These are phyloP conservation scores for Cyberlindnera amylophila DNA, from an alignment of 805 yeast species.

Conservation along the genomic window DNA sequence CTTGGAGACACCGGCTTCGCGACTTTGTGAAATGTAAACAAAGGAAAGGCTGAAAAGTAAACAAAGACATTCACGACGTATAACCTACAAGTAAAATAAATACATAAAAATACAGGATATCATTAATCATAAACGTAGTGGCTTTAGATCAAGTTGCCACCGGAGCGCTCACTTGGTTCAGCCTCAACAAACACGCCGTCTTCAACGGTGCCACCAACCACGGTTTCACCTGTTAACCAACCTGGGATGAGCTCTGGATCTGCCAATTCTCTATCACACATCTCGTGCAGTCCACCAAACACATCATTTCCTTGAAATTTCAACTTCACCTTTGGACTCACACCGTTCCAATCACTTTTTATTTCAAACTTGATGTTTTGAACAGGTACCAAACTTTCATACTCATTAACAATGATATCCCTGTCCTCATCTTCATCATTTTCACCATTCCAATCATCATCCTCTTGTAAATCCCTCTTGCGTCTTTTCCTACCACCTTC, in stretches of 20 bases:
- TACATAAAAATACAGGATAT: too few species aligned
- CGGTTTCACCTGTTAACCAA: slow-evolving; percentile 79
- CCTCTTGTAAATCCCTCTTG: slow-evolving; percentile 16
- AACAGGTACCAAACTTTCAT: slow-evolving; percentile 54
- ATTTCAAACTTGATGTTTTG: slow-evolving; percentile 46
- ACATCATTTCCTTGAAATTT: slow-evolving; percentile 62
- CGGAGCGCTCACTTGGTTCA: too few species aligned
- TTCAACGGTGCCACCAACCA: slow-evolving; percentile 44
- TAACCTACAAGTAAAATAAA: too few species aligned
- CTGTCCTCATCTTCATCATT: slow-evolving; percentile 15
- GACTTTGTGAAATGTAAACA: too few species aligned
- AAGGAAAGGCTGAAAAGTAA: too few species aligned
- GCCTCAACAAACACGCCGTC: slow-evolving; percentile 30
- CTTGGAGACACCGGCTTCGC: too few species aligned
- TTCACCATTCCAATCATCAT: slow-evolving; percentile 19
- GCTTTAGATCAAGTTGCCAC: too few species aligned
- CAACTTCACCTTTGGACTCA: slow-evolving; percentile 25
- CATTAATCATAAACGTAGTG: too few species aligned
- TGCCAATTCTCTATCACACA: slow-evolving; percentile 46
- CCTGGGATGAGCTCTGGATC: slow-evolving; percentile 60
- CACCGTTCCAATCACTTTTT: slow-evolving; percentile 28
- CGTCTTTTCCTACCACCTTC: slow-evolving; percentile 32
- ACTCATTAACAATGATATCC: slow-evolving; percentile 29
- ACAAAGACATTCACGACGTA: too few species aligned
- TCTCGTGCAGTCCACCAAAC: slow-evolving; percentile 74